These are phyloP conservation scores for Tuber indicum DNA, from an alignment of 495 filamentous ascomycete genomes.

Conservation along the genomic window DNA sequence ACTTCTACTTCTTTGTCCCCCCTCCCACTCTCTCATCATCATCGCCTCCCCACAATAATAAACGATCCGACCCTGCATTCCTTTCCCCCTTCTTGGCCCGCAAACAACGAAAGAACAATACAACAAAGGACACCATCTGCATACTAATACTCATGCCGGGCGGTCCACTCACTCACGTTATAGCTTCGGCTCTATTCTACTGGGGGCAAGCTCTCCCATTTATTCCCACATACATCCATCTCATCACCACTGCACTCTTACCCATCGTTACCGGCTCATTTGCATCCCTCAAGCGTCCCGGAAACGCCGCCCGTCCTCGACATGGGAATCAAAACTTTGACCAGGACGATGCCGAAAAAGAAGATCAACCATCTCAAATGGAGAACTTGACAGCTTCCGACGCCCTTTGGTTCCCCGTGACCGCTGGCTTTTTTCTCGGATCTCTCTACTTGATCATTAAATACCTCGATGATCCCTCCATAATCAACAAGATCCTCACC, in stretches of 20 bases:
- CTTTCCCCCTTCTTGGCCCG: neutral
- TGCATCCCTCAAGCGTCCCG: slow-evolving; percentile 63
- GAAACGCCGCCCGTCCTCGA: slow-evolving; percentile 29
- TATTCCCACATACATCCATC: slow-evolving; percentile 61
- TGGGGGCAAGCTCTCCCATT: slow-evolving; percentile 21
- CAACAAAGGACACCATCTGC: neutral
- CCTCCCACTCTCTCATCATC: neutral
- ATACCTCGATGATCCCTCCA: slow-evolving; percentile 70
- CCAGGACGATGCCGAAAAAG: slow-evolving; percentile 49
- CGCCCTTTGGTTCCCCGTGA: slow-evolving; percentile 78
- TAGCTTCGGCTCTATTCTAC: slow-evolving; percentile 5
- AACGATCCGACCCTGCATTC: neutral
- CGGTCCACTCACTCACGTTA: slow-evolving; percentile 1
- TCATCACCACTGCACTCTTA: slow-evolving; percentile 61
- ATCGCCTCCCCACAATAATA: neutral
- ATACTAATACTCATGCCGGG: neutral
- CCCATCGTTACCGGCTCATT: slow-evolving; percentile 68
- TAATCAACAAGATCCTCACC: slow-evolving; percentile 77
- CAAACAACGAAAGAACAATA: neutral
- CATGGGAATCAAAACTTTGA: slow-evolving; percentile 56
- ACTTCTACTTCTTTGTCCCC: neutral
- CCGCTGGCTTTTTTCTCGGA: slow-evolving; percentile 65
- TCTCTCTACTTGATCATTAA: slow-evolving; percentile 85
- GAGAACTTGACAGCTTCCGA: slow-evolving; percentile 75
- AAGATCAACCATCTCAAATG: slow-evolving; percentile 59